Evolutionary conservation across 2,329 filamentous ascomycete genomes (phyloP), one percentile per base, ranked within the genome.

Genomic region (Trichophaea hybrida): DNA sequence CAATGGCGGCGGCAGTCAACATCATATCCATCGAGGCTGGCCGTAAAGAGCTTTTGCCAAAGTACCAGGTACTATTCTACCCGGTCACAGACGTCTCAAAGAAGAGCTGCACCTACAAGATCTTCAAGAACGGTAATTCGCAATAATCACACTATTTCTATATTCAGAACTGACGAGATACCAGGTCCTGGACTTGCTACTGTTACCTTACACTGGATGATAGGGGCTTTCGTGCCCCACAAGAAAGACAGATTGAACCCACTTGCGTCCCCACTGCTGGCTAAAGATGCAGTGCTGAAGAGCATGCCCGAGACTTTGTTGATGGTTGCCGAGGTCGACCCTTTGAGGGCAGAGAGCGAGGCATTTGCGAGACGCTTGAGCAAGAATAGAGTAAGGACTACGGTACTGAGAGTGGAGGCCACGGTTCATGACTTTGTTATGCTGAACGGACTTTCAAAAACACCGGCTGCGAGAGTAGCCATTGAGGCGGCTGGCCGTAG

Each of bases 261-360:
- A 24, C 46, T 62, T 44, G 62, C 62, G 2, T 55, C 53, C 15
- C 62, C 62, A 0, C 3, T 58, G 6, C 33, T 57, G 0, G 62
- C 62, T 31, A 49, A 49, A 3, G 44, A 56, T 4, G 55, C 38
- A 8, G 34, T 56, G 4, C 43, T 64, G 2, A n/a, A 40, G 24
- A 34, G 55, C 1, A 58, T 60, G 17, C 60, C 62, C 8, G 13
- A 50, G 38, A 64, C 60, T 3, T 34, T 64, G 17, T 24, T 63
- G 1, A 46, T 63, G 10, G 33, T 51, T 5, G 52, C 58, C 6
- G 60, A 64, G 51, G 40, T 43, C 4, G 58, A 63, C 6, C 57
- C 55, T n/a, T 34, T 63, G 15, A 32, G 58, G 17, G 50, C 62
- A 33, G 58, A 63, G 7, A 51, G 58, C 1, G 60, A 64, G 34